Conservation (phyloP, 306 rosid species). For the Acacia confusa region DNA sequence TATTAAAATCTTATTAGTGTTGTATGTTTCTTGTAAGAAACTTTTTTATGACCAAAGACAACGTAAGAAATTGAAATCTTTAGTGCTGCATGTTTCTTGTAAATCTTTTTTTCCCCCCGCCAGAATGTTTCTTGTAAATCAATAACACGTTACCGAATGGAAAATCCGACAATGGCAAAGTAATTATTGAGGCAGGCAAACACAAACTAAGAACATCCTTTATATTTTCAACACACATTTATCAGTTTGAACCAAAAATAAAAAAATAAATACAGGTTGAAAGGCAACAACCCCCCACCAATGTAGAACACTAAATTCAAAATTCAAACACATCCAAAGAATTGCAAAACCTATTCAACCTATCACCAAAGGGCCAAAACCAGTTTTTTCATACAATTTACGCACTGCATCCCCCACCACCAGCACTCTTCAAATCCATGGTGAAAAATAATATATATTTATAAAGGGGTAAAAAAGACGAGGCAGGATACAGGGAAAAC, state of each 20-base stretch:
- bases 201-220: background rate
- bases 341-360: slow-evolving; percentile 21
- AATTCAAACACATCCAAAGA: slow-evolving; percentile 12
- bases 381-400: slow-evolving; percentile 43
- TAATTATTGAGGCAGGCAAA: background rate
- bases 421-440: slow-evolving; percentile 53
- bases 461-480: background rate
- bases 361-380: slow-evolving; percentile 35
- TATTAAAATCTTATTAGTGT: too few species aligned
- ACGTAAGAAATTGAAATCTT: too few species aligned
- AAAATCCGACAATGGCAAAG: background rate
- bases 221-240: background rate
- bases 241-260: background rate
- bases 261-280: background rate
- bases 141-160: background rate
- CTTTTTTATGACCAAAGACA: too few species aligned
- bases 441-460: slow-evolving; percentile 34
- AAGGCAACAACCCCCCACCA: background rate
- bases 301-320: background rate
- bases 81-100: background rate
- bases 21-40: too few species aligned
- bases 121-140: too few species aligned
- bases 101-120: too few species aligned
- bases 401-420: slow-evolving; percentile 47
- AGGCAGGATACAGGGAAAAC: slow-evolving; percentile 32